These are phyloP conservation scores for Debaryomyces nepalensis DNA, from an alignment of 1,139 yeast genomes.

Conservation along the genomic window DNA sequence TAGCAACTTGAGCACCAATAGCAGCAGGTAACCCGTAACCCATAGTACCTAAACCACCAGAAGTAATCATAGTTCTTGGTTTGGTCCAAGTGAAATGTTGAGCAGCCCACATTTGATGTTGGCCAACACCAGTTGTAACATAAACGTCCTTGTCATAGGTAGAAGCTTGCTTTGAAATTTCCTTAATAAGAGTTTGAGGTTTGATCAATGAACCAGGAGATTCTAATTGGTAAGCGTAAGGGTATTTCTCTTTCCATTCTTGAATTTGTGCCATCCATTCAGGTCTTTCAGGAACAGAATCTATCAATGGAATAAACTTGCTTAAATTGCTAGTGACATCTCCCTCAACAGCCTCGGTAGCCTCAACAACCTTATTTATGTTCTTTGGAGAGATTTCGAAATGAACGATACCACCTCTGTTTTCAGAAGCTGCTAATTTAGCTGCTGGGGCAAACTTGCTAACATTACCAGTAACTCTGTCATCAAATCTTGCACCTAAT, in stretches of 20 bases:
- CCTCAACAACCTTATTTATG: conserved; percentile 96
- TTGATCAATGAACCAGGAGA: conserved; percentile 82
- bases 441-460: conserved; percentile 94
- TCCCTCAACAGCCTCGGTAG: conserved; percentile 96
- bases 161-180: conserved; percentile 74
- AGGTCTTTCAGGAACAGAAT: conserved; percentile 63
- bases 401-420: conserved; percentile 94
- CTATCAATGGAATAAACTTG: conserved; percentile 70
- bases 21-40: conserved; percentile 98
- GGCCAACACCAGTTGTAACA: conserved; percentile 98
- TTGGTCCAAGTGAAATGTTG: conserved; percentile 92
- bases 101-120: conserved; percentile 99
- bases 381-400: conserved; percentile 96
- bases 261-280: conserved; percentile 78
- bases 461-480: conserved; percentile 91
- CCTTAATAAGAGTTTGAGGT: conserved; percentile 89
- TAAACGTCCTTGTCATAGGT: conserved; percentile 75
- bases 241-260: conserved; percentile 86
- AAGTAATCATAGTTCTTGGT: conserved; percentile 92
- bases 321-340: conserved; percentile 83
- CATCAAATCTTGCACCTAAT: conserved; percentile 96
- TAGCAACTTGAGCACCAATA: conserved; percentile 96
- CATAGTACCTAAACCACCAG: conserved; percentile 99
- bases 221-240: conserved; percentile 77
- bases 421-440: conserved; percentile 81